Evolutionary conservation across 352 stramenopile species (phyloP).

Genomic region (Phytopythium delawarense): DNA sequence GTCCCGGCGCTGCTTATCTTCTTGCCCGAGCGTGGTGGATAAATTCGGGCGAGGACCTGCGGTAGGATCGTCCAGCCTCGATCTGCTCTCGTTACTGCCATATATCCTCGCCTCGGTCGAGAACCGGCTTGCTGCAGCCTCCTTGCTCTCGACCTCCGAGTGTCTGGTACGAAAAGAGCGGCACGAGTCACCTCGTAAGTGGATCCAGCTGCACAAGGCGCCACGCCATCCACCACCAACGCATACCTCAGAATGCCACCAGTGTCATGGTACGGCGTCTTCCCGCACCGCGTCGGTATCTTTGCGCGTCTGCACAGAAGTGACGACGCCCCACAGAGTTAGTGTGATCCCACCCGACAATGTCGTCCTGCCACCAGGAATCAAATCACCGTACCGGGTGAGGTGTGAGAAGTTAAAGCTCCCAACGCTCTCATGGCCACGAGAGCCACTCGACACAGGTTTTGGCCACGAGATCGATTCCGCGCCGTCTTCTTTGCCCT

Average conservation of each 20-base stretch:
- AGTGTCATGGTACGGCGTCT: conserved; percentile 32
- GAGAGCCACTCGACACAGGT: not conserved
- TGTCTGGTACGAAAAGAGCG: too few species aligned
- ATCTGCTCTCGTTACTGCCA: conserved; percentile 11
- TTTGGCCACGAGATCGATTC: not conserved
- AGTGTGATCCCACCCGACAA: not conserved
- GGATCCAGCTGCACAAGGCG: not conserved
- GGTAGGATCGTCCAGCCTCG: not conserved
- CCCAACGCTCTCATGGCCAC: conserved; percentile 8
- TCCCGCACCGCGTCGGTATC: conserved; percentile 35
- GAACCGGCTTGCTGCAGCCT: conserved; percentile 14
- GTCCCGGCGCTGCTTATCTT: conserved; percentile 44
- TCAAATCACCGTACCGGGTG: conserved; percentile 16
- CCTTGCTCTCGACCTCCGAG: conserved; percentile 1
- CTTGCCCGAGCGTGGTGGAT: conserved; percentile 31
- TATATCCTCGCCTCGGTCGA: conserved; percentile 42
- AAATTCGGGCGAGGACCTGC: not conserved
- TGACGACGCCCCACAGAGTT: not conserved
- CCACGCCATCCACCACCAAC: not conserved
- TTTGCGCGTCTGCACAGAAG: conserved; percentile 20
- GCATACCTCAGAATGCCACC: conserved; percentile 26
- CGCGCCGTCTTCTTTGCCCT: not conserved
- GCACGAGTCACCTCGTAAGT: not conserved
- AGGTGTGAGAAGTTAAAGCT: conserved; percentile 48
- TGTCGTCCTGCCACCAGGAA: not conserved